Evolutionary conservation across 2,329 filamentous ascomycete species (phyloP).

Genomic region (Fusarium beomiforme): DNA sequence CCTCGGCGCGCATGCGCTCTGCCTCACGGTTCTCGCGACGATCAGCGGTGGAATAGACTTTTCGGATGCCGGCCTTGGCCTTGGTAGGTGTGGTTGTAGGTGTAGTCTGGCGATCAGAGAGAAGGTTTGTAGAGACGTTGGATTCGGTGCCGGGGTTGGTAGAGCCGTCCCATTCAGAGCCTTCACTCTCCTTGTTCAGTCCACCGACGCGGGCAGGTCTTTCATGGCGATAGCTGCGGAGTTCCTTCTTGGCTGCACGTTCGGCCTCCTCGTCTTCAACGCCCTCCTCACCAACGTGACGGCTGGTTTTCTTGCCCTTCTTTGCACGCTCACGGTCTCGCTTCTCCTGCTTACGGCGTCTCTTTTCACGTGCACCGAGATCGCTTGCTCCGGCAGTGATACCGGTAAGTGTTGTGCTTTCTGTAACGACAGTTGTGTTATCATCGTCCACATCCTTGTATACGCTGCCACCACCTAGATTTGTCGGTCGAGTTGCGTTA

Average conservation of each 20-base stretch:
- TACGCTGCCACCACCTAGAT: slow-evolving; percentile 87
- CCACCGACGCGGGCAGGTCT: slow-evolving; percentile 88
- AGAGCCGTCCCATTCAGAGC: slow-evolving; percentile 80
- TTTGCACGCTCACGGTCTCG: slow-evolving; percentile 53
- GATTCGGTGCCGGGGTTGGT: slow-evolving; percentile 72
- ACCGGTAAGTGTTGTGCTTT: slow-evolving; percentile 59
- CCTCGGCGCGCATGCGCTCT: slow-evolving; percentile 66
- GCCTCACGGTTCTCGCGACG: slow-evolving; percentile 62
- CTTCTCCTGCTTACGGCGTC: slow-evolving; percentile 63
- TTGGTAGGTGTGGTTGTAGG: slow-evolving; percentile 62
- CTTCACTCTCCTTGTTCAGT: slow-evolving; percentile 84
- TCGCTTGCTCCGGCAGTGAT: slow-evolving; percentile 68
- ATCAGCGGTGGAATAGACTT: slow-evolving; percentile 70
- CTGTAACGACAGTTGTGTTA: slow-evolving; percentile 57
- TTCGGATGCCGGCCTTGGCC: slow-evolving; percentile 61
- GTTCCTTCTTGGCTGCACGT: slow-evolving; percentile 71
- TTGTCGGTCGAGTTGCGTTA: slow-evolving; percentile 83
- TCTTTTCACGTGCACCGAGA: slow-evolving; percentile 63
- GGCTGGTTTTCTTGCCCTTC: slow-evolving; percentile 57
- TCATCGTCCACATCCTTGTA: slow-evolving; percentile 74
- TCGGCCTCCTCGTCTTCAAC: slow-evolving; percentile 73
- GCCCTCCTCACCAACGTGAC: slow-evolving; percentile 66
- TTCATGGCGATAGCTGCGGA: slow-evolving; percentile 87
- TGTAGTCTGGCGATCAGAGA: slow-evolving; percentile 66
- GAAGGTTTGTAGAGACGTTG: slow-evolving; percentile 70